Percentiles rank a stretch among this genome's conserved stretches.
phyloP scores from a whole-genome alignment of 2,329 filamentous ascomycete species.

The Neophaeococcomyces mojaviensis region DNA sequence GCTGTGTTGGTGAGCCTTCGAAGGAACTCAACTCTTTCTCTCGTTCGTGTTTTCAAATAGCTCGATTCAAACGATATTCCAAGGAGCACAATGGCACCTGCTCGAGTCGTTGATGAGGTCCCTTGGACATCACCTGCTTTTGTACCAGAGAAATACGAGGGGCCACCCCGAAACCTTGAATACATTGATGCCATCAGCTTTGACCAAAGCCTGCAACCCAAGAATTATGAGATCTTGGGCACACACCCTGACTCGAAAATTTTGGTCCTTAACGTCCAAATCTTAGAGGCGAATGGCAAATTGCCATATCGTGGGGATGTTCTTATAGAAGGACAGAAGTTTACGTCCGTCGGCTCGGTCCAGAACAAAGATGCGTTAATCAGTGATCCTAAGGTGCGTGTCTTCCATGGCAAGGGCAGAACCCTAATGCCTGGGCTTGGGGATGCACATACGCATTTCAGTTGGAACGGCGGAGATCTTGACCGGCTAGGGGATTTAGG shows the following conservation, averaged over 20 bases:
- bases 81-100: constrained; percentile 15
- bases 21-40: too few relatives aligned
- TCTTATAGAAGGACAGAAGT: constrained; percentile 32
- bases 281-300: constrained; percentile 33
- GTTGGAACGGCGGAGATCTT: constrained; percentile 42
- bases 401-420: constrained; percentile 34
- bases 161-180: constrained; percentile 24
- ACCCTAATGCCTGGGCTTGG: constrained; percentile 44
- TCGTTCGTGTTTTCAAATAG: too few relatives aligned
- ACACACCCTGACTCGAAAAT: constrained; percentile 29
- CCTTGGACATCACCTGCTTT: constrained; percentile 12
- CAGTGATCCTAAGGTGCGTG: constrained; percentile 28
- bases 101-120: constrained; percentile 10
- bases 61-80: too few relatives aligned
- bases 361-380: constrained; percentile 25
- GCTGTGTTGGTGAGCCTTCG: too few relatives aligned
- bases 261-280: constrained; percentile 35
- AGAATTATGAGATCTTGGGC: constrained; percentile 29
- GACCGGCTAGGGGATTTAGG: constrained; percentile 34
- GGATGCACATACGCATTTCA: constrained; percentile 44
- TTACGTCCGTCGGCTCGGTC: constrained; percentile 29
- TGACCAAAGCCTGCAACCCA: constrained; percentile 27
- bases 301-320: constrained; percentile 35
- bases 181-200: constrained; percentile 27
- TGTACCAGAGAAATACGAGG: constrained; percentile 17